Evolutionary conservation across 179 eudicot species (phyloP), one percentile per base, ranked within the genome.

Genomic region (Carnegiea gigantea): DNA sequence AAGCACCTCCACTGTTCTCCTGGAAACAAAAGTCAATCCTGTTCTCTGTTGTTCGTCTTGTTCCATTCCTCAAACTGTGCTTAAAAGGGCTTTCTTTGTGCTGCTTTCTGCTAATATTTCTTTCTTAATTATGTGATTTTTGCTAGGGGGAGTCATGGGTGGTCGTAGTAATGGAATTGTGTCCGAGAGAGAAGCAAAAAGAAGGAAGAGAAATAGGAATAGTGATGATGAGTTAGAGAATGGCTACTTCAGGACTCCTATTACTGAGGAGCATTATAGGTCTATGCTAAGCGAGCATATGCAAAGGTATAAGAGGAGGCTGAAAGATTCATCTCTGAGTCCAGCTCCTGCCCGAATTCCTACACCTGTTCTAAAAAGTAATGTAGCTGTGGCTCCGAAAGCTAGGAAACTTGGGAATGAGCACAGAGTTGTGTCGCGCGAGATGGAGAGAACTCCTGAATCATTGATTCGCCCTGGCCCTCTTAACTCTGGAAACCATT

Each of bases 261-360:
- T 96, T 49, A 88, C 96, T 1, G 99, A 96, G 88, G 98, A 92
- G 79, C 87, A 79, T 67, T 94, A 94, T 83, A 87, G 97, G 80
- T 89, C 89, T 82, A 94, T 96, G 97, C 87, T 94, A 80, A 97
- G 98, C 73, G 97, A 96, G 73, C 98, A 94, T 88, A 87, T 94
- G 65, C 97, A 91, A 70, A 94, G 88, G 86, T 91, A 90, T 82
- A 95, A 88, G 85, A 92, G 95, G 91, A 90, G 95, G 90, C 79
- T 77, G 26, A 90, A 88, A 70, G 92, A 85, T 88, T 79, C 92
- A 40, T 90, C 97, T 14, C 68, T 84, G 80, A 89, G 86, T 85
- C 89, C 94, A 67, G 89, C 88, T 30, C 74, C 98, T 74, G 77
- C 85, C 36, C 91, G 90, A 72, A 85, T 82, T n/a, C 91, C 86